These are phyloP conservation scores for Lenwebbia sp. DNA, from an alignment of 345 rosid genomes.

Conservation along the genomic window DNA sequence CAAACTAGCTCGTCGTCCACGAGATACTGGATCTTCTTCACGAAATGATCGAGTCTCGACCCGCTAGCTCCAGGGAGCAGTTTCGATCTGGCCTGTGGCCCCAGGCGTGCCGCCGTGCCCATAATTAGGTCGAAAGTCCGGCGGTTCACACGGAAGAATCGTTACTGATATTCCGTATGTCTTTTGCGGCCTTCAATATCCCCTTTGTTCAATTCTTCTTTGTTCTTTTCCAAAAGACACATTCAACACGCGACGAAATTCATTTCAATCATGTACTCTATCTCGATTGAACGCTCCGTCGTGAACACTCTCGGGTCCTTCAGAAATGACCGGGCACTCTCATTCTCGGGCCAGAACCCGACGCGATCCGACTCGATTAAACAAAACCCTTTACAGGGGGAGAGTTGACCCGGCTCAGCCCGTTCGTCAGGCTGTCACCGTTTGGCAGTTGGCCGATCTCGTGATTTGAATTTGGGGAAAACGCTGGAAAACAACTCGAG, in stretches of 20 bases:
- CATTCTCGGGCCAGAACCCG: not conserved
- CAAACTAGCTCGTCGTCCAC: fast-evolving
- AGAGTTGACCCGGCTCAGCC: not conserved
- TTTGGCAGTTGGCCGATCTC: not conserved
- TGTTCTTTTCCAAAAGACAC: fast-evolving
- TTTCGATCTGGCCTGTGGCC: not conserved
- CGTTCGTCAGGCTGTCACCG: not conserved
- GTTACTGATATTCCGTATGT: fast-evolving
- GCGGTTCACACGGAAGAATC: not conserved
- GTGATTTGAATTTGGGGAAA: not conserved
- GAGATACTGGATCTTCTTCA: fast-evolving
- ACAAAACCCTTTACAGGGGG: not conserved
- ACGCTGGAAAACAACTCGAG: not conserved
- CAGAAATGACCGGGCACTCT: no score
- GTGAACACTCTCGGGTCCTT: not conserved
- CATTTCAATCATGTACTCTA: not conserved
- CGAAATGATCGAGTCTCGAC: fast-evolving
- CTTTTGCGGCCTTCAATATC: not conserved
- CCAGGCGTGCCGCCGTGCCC: fast-evolving
- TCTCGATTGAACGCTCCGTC: not conserved
- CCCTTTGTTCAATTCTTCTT: not conserved
- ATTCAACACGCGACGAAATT: not conserved
- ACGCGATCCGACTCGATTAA: not conserved
- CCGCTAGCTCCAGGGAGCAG: fast-evolving
- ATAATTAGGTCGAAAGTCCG: not conserved